Evolutionary conservation across 2,329 filamentous ascomycete species (phyloP), one percentile per base, ranked within the genome.

Genomic region (Sporothrix mexicana): DNA sequence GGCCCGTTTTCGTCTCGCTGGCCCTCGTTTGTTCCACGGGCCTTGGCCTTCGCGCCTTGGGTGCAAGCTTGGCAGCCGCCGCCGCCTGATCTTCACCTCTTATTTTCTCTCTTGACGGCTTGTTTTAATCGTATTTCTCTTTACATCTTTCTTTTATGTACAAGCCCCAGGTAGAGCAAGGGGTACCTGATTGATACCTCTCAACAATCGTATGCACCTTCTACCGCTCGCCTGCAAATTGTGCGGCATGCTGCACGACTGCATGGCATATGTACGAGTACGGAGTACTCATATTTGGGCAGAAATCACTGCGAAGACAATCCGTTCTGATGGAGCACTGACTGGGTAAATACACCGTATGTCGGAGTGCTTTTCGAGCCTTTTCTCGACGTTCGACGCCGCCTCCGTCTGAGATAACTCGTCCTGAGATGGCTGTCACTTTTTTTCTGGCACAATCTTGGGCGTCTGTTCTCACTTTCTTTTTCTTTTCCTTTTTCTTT

Each of bases 61-160:
- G 23, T 68, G 66, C 66, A 68, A 47, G 66, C 66, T 68, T 68
- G 66, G 66, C 66, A 53, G 20, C 61, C 13, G 61, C 41, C 23
- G 36, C 43, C 55, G 17, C 12, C 41, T 43, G 10, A 13, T 25
- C 47, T 64, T 66, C 45, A 30, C 43, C 47, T 68, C 17, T 53
- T 41, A 36, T 53, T 13, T 67, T 49, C 23, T 36, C 13, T 36
- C 13, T 36, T 36, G 30, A 36, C 30, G 7, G 30, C 30, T 36
- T 36, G 30, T 36, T 36, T 36, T 36, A 36, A 4, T n/a, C n/a
- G n/a, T n/a, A n/a, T 36, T 36, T 36, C 30, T 36, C 36, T 30
- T 36, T 30, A 20, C 45, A 51, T 51, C 15, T 61, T 25, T 36
- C 57, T 61, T 30, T 61, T 41, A 61, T 9, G 9, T 17, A 47